Base-by-base conservation (phyloP, 1,284 basidiomycete species). In the Polyporus tsugae region DNA sequence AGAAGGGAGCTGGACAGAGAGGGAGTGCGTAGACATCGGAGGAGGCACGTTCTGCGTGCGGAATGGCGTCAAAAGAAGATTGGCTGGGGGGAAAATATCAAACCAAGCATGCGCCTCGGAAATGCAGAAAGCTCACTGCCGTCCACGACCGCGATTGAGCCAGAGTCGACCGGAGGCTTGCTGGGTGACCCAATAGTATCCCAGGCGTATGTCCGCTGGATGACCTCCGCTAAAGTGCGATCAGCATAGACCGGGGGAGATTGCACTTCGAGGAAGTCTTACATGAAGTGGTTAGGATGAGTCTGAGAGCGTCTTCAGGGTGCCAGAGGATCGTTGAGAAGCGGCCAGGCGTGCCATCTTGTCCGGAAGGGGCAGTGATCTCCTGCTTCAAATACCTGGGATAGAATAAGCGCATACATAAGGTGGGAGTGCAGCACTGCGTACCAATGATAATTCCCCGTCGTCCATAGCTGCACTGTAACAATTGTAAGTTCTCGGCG, bases 371-470 rank as follows among this genome's bases (percentile, higher is more conserved):
- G 0, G 91, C 88, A 17, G 80, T 75, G 60, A 97, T 83, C 76
- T 97, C 95, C 77, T 96, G 94, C 80, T 98, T 98, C 67, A 99
- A 86, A 80, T 97, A 95, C 93, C 93, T 93, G 68, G 15, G 19
- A 63, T 64, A 15, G 59, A 38, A 53, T 68, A 38, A 64, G 38
- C 29, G 25, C 13, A 22, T n/a, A 55, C 55, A 70, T 53, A 63
- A 55, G 9, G 66, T 29, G 29, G 44, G 58, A 55, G n/a, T 15
- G 19, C 7, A 9, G 59, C 42, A 13, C 17, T 49, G 68, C 78
- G 44, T 73, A 96, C 94, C 97, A 98, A 79, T 98, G 94, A 80
- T 98, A 99, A 79, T 99, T 99, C 60, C 94, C 92, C 33, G 87
- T 95, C 0, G 95, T 94, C 96, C 96, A 99, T 2, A 99, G 82